These are phyloP conservation scores for Ogataea nitratoaversa DNA, from an alignment of 805 yeast species.

Conservation along the genomic window DNA sequence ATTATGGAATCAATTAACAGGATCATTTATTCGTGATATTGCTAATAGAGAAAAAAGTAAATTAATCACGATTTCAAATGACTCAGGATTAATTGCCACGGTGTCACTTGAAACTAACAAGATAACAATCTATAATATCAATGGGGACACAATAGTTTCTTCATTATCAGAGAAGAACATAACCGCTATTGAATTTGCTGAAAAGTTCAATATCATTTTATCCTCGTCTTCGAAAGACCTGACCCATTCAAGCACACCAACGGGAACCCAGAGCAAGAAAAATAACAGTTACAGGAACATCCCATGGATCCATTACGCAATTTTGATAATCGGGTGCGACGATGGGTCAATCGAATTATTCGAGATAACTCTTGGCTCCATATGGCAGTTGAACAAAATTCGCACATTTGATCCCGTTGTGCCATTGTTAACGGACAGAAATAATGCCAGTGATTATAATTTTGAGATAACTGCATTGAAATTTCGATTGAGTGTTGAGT, in stretches of 20 bases:
- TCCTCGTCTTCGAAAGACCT: slow-evolving; percentile 1
- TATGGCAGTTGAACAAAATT: slow-evolving; percentile 24
- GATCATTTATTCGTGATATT: slow-evolving; percentile 42
- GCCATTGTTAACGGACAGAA: neutral
- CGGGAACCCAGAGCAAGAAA: neutral
- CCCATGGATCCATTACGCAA: slow-evolving; percentile 33
- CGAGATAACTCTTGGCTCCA: slow-evolving; percentile 12
- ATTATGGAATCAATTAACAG: slow-evolving; percentile 62
- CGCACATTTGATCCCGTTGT: slow-evolving; percentile 11
- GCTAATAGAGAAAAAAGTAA: slow-evolving; percentile 10
- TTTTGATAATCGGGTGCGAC: slow-evolving; percentile 34
- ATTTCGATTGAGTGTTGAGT: slow-evolving; percentile 29
- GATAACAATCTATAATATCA: slow-evolving; percentile 44
- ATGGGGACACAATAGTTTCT: slow-evolving; percentile 35
- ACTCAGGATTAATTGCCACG: slow-evolving; percentile 49
- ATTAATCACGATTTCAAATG: slow-evolving; percentile 46
- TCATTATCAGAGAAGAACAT: slow-evolving; percentile 1
- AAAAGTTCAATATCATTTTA: slow-evolving; percentile 8
- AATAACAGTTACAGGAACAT: neutral
- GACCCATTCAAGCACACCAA: neutral
- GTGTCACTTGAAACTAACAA: slow-evolving; percentile 15
- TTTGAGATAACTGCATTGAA: slow-evolving; percentile 29
- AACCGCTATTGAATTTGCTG: slow-evolving; percentile 17
- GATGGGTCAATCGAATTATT: slow-evolving; percentile 25
- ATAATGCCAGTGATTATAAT: slow-evolving; percentile 11